phyloP scores from a whole-genome alignment of 2,329 filamentous ascomycete genomes.

The Colletotrichum caudatum region DNA sequence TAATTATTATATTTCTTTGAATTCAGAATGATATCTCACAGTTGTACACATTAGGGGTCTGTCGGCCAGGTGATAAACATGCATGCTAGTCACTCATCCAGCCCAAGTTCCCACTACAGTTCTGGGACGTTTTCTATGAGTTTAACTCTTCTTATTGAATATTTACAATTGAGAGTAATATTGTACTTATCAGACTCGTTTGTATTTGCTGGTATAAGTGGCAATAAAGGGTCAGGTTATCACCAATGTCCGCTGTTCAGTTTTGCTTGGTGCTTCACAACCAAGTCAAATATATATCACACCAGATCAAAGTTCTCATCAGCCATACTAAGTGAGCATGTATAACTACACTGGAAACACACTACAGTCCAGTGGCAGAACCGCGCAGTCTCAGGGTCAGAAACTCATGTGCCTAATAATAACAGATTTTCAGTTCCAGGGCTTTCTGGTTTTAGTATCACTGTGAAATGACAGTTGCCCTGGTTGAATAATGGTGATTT shows the following conservation, averaged over 20 bases:
- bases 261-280: neutral
- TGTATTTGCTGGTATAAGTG: neutral
- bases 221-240: neutral
- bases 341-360: neutral
- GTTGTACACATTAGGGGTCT: neutral
- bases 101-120: neutral
- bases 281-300: neutral
- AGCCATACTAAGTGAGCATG: neutral
- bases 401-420: neutral
- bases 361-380: neutral
- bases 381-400: neutral
- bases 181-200: fast-evolving
- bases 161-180: neutral
- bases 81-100: neutral
- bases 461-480: neutral
- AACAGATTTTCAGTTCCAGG: neutral
- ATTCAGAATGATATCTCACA: neutral
- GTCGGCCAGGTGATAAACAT: neutral
- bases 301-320: neutral
- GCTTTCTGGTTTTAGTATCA: neutral
- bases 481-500: neutral
- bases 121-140: too few relatives aligned
- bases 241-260: neutral
- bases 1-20: fast-evolving
- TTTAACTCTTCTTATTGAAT: too few relatives aligned